Conservation (phyloP, 1,284 basidiomycete species). For the Afroboletus lepidellus region DNA sequence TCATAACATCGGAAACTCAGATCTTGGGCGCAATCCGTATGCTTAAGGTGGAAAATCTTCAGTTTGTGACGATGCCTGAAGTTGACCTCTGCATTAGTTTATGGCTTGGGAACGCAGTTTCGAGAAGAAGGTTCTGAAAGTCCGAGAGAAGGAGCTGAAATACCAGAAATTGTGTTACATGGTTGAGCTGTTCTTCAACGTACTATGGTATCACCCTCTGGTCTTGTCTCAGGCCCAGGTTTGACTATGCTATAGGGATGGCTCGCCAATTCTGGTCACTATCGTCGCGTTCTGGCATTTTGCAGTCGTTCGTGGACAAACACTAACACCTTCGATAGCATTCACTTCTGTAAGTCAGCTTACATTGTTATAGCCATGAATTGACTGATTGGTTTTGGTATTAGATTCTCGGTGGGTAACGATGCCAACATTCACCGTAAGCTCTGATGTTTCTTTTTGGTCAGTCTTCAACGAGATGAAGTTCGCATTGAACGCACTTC, state of each 20-base stretch:
- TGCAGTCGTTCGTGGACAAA: slow-evolving; percentile 64
- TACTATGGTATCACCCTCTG: slow-evolving; percentile 60
- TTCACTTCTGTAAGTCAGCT: slow-evolving; percentile 54
- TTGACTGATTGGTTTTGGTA: slow-evolving; percentile 5
- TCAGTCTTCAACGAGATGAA: slow-evolving; percentile 85
- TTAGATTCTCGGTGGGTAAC: slow-evolving; percentile 50
- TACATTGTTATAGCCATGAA: not conserved
- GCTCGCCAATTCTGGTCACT: slow-evolving; percentile 72
- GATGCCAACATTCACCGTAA: not conserved
- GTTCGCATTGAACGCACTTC: slow-evolving; percentile 80
- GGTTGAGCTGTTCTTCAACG: slow-evolving; percentile 80
- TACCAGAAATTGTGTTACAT: slow-evolving; percentile 85
- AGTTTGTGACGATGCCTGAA: not conserved
- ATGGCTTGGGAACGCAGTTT: slow-evolving; percentile 96
- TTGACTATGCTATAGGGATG: slow-evolving; percentile 49
- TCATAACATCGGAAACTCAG: slow-evolving; percentile 33
- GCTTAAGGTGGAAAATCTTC: slow-evolving; percentile 63
- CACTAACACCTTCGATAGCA: slow-evolving; percentile 80
- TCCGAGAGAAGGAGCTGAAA: slow-evolving; percentile 78
- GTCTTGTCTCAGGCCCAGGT: slow-evolving; percentile 4
- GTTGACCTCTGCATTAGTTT: slow-evolving; percentile 49
- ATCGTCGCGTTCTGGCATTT: slow-evolving; percentile 84
- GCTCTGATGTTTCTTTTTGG: slow-evolving; percentile 5
- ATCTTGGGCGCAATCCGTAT: slow-evolving; percentile 89
- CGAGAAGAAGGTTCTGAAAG: slow-evolving; percentile 69